Percentiles rank a stretch among this genome's conserved stretches.
These are phyloP conservation scores for Daucus carota DNA, from an alignment of 129 eudicot species.

Conservation along the genomic window DH1_v3.0 NC_030382.2:55806501-55807000, in stretches of 20 bases:
- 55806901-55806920: conserved; percentile 31
- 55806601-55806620: conserved; percentile 15
- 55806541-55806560: background rate
- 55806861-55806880: background rate
- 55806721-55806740: conserved; percentile 31
- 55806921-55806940: conserved; percentile 33
- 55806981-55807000: conserved; percentile 26
- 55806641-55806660: conserved; percentile 3
- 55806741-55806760: conserved; percentile 27
- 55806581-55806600: background rate
- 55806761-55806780: conserved; percentile 26
- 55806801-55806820: background rate
- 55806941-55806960: conserved; percentile 30
- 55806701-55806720: conserved; percentile 42
- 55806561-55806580: background rate
- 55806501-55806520: background rate
- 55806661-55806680: conserved; percentile 10
- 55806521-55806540: background rate
- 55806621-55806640: conserved; percentile 11
- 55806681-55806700: conserved; percentile 46
- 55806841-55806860: background rate
- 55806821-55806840: background rate
- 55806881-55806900: conserved; percentile 15
- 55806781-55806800: conserved; percentile 26
- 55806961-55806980: conserved; percentile 23